Evolutionary conservation across 176 grass and related monocot species (phyloP).

Genomic region (Thinopyrum elongatum): DNA sequence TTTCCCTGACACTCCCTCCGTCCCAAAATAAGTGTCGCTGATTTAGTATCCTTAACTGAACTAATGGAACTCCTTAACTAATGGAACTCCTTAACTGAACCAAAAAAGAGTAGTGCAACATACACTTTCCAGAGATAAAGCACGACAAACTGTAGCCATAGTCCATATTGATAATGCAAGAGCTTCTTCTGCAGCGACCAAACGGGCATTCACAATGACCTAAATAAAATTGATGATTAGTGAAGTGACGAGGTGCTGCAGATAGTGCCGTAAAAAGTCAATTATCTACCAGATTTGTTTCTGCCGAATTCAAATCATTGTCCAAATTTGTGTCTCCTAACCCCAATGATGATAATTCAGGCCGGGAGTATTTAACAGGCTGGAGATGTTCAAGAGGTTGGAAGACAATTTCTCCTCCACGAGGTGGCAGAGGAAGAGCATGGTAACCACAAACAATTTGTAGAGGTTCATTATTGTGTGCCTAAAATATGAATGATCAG

Average conservation of each 20-base stretch:
- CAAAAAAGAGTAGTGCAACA: constrained; percentile 18
- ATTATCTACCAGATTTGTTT: constrained; percentile 62
- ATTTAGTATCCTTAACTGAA: too few relatives aligned
- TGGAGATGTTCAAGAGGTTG: constrained; percentile 88
- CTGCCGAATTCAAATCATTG: constrained; percentile 38
- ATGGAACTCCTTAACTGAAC: constrained; percentile 4
- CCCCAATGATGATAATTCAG: constrained; percentile 57
- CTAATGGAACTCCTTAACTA: too few relatives aligned
- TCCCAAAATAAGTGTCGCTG: too few relatives aligned
- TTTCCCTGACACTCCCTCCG: too few relatives aligned
- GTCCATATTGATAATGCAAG: constrained; percentile 89
- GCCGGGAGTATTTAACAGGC: constrained; percentile 74
- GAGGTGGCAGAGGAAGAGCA: constrained; percentile 68
- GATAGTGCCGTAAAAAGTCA: background rate
- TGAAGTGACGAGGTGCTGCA: background rate
- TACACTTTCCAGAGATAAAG: constrained; percentile 94
- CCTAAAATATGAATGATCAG: constrained; percentile 48
- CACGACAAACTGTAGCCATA: constrained; percentile 71
- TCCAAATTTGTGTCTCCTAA: constrained; percentile 41
- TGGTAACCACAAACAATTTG: constrained; percentile 99
- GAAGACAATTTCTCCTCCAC: constrained; percentile 84
- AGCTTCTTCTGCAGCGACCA: constrained; percentile 93
- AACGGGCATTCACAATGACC: constrained; percentile 59
- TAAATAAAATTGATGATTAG: constrained; percentile 46
- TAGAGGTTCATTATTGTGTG: constrained; percentile 86